Conservation (phyloP, 1,139 yeast species). For the Petasospora fabianii region DNA sequence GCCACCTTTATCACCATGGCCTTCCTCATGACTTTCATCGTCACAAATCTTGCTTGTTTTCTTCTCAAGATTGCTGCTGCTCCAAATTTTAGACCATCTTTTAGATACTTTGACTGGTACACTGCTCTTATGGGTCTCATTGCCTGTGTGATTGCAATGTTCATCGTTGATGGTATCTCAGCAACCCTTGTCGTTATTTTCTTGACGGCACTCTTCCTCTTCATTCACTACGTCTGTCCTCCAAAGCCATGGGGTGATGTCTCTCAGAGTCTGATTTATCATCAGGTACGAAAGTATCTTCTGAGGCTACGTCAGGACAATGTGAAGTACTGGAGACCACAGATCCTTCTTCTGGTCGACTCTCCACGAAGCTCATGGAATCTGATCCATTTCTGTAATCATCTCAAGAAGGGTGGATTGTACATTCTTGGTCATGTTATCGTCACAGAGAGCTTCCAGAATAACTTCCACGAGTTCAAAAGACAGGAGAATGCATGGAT, state of each 20-base stretch:
- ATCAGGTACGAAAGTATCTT: constrained; percentile 89
- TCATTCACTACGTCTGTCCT: constrained; percentile 87
- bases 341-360: constrained; percentile 79
- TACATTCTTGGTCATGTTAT: constrained; percentile 91
- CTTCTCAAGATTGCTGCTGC: constrained; percentile 85
- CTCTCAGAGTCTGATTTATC: constrained; percentile 88
- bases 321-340: constrained; percentile 98
- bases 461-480: constrained; percentile 61
- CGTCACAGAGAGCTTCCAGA: constrained; percentile 52
- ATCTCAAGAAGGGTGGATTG: constrained; percentile 89
- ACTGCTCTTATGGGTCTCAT: constrained; percentile 79
- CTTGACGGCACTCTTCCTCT: constrained; percentile 59
- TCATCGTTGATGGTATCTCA: constrained; percentile 85
- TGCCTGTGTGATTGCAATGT: constrained; percentile 78
- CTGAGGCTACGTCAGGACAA: constrained; percentile 76
- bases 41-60: constrained; percentile 90
- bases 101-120: constrained; percentile 74
- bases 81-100: constrained; percentile 94
- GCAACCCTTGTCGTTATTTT: constrained; percentile 74
- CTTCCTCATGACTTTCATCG: constrained; percentile 89
- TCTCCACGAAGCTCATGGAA: constrained; percentile 92
- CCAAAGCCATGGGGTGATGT: constrained; percentile 98
- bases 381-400: constrained; percentile 88
- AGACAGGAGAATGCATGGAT: constrained; percentile 80
- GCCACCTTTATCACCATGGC: constrained; percentile 98